A percentile compares a stretch with the other conserved stretches of the same genome.
Conservation (phyloP, 176 grass and related monocot species). For the Canna indica region DNA sequence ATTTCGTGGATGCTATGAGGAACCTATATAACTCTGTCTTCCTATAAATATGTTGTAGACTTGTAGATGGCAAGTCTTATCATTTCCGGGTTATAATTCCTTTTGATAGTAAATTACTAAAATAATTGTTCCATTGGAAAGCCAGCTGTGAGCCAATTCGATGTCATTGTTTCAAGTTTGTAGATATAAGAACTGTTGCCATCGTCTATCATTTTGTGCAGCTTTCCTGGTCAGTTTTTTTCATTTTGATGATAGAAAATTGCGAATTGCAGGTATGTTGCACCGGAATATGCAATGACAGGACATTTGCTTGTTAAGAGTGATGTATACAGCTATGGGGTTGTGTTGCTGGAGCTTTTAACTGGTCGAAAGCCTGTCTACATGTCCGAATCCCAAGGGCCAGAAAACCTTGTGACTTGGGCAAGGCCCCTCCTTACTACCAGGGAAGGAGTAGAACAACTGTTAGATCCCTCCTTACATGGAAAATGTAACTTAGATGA, state of each 20-base stretch:
- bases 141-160: too few relatives aligned
- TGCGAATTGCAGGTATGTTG: slow-evolving; percentile 15
- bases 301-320: slow-evolving; percentile 24
- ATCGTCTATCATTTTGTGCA: too few relatives aligned
- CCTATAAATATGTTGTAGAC: too few relatives aligned
- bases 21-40: too few relatives aligned
- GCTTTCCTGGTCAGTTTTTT: too few relatives aligned
- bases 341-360: slow-evolving; percentile 25
- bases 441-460: slow-evolving; percentile 1
- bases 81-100: too few relatives aligned
- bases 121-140: too few relatives aligned
- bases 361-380: slow-evolving; percentile 22
- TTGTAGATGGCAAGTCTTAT: too few relatives aligned
- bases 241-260: neutral
- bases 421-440: slow-evolving; percentile 17
- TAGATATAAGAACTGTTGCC: too few relatives aligned
- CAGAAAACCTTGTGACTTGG: slow-evolving; percentile 23
- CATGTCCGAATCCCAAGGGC: neutral
- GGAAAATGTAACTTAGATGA: slow-evolving; percentile 6
- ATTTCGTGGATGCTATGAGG: too few relatives aligned
- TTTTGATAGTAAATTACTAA: too few relatives aligned
- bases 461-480: slow-evolving; percentile 11
- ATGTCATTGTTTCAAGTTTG: too few relatives aligned
- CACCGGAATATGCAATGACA: slow-evolving; percentile 28
- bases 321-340: slow-evolving; percentile 27